Evolutionary conservation across 306 rosid genomes (phyloP).

Genomic region (Inga laurina): DNA sequence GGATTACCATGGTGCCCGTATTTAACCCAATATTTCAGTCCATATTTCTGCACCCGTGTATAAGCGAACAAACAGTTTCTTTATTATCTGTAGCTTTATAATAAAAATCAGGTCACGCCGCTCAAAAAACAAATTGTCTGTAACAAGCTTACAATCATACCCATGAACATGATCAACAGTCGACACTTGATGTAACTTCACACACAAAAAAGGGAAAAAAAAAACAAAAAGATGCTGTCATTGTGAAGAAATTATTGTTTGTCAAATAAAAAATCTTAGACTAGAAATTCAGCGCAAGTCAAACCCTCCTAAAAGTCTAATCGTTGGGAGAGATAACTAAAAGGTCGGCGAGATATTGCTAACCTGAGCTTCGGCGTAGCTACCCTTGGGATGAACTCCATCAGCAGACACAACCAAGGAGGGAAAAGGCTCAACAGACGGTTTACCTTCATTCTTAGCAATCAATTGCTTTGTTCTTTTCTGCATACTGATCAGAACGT

Average conservation of each 20-base stretch:
- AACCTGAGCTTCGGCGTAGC: constrained; percentile 97
- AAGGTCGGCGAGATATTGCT: constrained; percentile 20
- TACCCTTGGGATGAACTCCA: constrained; percentile 75
- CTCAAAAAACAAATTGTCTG: neutral
- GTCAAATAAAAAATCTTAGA: neutral
- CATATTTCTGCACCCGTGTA: neutral
- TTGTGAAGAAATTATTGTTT: neutral
- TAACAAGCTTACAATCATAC: neutral
- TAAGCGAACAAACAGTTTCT: neutral
- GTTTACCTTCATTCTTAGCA: constrained; percentile 64
- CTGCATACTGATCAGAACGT: constrained; percentile 81
- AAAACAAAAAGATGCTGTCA: neutral
- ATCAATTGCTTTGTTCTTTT: constrained; percentile 75
- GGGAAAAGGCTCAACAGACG: constrained; percentile 71
- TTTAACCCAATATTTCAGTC: neutral
- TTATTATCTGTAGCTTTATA: neutral
- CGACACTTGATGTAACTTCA: neutral
- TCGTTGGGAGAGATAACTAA: neutral
- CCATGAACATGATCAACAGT: neutral
- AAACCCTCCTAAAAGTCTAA: neutral
- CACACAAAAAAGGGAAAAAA: too few species aligned
- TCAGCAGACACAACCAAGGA: constrained; percentile 68
- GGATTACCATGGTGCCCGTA: neutral
- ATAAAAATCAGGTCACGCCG: neutral
- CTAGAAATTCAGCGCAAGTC: neutral